These are phyloP conservation scores for Trapa incisa DNA, from an alignment of 345 rosid genomes.

Conservation along the genomic window DNA sequence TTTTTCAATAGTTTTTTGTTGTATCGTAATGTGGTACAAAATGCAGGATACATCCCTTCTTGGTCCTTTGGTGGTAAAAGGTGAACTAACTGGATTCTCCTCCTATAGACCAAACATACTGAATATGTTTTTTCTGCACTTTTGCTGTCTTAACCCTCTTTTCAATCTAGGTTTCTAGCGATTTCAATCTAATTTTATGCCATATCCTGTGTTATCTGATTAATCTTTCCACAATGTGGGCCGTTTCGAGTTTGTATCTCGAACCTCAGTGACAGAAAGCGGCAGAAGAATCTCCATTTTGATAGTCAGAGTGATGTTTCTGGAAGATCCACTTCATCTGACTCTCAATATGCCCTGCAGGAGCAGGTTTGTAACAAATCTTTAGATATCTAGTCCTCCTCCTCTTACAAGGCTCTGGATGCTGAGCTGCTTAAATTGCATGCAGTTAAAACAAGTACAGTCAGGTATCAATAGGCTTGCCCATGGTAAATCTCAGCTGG, in stretches of 20 bases:
- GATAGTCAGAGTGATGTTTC: constrained; percentile 46
- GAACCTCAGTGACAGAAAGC: constrained; percentile 38
- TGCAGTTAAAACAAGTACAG: constrained; percentile 58
- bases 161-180: neutral
- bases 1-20: neutral
- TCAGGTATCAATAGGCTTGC: constrained; percentile 39
- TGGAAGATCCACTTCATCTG: constrained; percentile 31
- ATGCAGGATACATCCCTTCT: constrained; percentile 57
- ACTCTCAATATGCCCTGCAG: constrained; percentile 31
- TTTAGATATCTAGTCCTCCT: neutral
- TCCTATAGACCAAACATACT: neutral
- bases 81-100: constrained; percentile 21
- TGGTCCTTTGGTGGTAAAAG: constrained; percentile 43
- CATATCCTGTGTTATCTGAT: neutral
- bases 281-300: constrained; percentile 34
- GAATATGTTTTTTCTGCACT: neutral
- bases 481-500: constrained; percentile 34
- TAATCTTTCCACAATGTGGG: neutral
- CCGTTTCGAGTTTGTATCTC: neutral
- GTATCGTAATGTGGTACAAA: constrained; percentile 9
- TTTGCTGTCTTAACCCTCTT: neutral
- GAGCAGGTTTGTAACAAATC: constrained; percentile 45
- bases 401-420: neutral
- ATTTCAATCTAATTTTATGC: neutral
- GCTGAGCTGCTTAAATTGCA: neutral